Conservation (phyloP, 169 alveolate genomes). For the Plasmodium fragile region DNA sequence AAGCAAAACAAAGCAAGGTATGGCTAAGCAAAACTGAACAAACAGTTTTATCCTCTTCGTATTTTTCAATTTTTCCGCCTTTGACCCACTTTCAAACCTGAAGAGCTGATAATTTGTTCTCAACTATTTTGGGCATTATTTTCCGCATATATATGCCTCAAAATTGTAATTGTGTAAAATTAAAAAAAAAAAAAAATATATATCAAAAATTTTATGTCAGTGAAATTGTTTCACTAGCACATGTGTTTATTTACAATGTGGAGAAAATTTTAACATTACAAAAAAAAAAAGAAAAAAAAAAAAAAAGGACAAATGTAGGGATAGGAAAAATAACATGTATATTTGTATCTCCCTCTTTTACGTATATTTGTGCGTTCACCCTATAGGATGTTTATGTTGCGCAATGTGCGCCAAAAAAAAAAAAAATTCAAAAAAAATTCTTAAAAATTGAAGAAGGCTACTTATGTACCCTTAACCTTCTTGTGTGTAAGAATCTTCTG, state of each 20-base stretch:
- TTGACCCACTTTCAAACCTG: background rate
- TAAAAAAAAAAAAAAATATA: background rate
- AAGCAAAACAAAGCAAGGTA: background rate
- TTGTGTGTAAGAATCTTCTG: conserved; percentile 24
- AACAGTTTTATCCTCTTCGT: background rate
- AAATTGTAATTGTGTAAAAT: background rate
- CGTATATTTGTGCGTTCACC: background rate
- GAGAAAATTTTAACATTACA: background rate
- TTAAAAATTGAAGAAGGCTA: conserved; percentile 18
- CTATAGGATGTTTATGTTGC: conserved; percentile 2
- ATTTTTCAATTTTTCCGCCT: conserved; percentile 3
- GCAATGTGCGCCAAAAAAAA: background rate
- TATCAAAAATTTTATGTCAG: background rate
- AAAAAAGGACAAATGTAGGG: background rate
- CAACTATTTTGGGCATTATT: background rate
- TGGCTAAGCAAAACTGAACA: background rate
- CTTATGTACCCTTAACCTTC: conserved; percentile 4
- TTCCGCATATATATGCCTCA: background rate
- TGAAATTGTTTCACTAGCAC: background rate
- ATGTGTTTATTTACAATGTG: conserved; percentile 1
- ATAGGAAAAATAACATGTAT: background rate
- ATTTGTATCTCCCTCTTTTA: background rate
- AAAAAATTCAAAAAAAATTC: background rate
- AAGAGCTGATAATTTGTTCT: background rate
- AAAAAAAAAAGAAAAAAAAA: background rate